Conservation (phyloP, 805 yeast species). For the Yarrowia bubula region DNA sequence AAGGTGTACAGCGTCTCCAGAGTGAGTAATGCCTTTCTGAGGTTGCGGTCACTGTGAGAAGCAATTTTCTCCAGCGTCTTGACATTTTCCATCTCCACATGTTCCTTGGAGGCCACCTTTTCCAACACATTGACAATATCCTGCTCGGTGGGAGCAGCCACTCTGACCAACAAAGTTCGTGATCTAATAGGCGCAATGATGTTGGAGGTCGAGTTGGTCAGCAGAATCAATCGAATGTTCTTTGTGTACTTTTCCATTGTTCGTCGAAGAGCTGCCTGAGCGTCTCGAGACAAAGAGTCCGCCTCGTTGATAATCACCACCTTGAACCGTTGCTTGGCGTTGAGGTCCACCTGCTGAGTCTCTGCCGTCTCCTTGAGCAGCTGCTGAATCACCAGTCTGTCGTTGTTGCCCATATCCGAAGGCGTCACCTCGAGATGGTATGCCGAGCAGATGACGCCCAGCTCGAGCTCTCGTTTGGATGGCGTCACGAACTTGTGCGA, state of each 20-base stretch:
- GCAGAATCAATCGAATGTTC: conserved; percentile 76
- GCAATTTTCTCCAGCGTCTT: conserved; percentile 54
- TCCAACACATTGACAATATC: conserved; percentile 60
- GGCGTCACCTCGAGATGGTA: conserved; percentile 95
- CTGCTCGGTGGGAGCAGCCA: conserved; percentile 69
- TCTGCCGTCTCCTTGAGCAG: conserved; percentile 91
- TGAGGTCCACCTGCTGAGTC: conserved; percentile 88
- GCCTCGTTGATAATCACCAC: conserved; percentile 80
- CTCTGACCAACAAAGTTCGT: conserved; percentile 82
- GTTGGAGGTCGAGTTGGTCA: conserved; percentile 86
- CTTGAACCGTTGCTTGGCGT: conserved; percentile 47
- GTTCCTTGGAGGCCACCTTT: conserved; percentile 58
- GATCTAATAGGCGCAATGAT: conserved; percentile 93
- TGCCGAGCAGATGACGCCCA: conserved; percentile 88
- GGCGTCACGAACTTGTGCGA: conserved; percentile 76
- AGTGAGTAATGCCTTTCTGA: conserved; percentile 73
- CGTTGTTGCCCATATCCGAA: conserved; percentile 93
- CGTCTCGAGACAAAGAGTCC: conserved; percentile 83
- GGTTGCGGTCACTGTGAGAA: conserved; percentile 58
- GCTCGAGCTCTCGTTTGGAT: conserved; percentile 75
- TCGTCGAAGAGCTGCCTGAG: conserved; percentile 92
- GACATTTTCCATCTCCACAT: conserved; percentile 41
- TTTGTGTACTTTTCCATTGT: conserved; percentile 94
- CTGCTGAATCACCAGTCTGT: conserved; percentile 92
- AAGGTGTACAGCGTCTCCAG: conserved; percentile 64